phyloP scores from a whole-genome alignment of 768 basidiomycete genomes.

The Hericium coralloides region DNA sequence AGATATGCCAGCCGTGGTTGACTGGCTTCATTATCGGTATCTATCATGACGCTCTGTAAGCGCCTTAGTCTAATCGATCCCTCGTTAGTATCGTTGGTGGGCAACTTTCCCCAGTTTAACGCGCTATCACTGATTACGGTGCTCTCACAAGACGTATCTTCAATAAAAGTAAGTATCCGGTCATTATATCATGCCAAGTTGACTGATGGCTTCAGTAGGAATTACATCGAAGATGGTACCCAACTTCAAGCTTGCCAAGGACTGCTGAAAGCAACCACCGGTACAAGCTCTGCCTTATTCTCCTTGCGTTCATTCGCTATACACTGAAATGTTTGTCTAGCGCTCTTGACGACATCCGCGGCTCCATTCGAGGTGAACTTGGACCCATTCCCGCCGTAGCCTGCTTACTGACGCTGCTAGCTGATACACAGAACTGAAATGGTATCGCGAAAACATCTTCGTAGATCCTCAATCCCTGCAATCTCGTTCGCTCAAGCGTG shows the following conservation, averaged over 20 bases:
- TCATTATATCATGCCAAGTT: neutral
- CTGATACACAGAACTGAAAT: constrained; percentile 51
- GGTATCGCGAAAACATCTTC: constrained; percentile 75
- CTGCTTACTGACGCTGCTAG: neutral
- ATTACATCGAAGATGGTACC: constrained; percentile 67
- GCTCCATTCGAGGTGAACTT: constrained; percentile 59
- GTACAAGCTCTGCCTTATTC: constrained; percentile 27
- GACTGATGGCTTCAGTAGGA: constrained; percentile 38
- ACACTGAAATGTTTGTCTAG: constrained; percentile 28
- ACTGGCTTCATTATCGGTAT: constrained; percentile 79
- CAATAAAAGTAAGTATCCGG: constrained; percentile 49
- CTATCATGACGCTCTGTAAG: neutral
- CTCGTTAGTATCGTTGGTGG: constrained; percentile 56
- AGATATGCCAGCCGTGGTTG: constrained; percentile 73
- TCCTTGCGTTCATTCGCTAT: neutral
- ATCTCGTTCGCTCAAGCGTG: neutral
- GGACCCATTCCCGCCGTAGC: neutral
- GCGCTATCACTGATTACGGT: no score
- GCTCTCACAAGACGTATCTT: constrained; percentile 52
- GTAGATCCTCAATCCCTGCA: constrained; percentile 21
- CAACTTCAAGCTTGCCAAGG: constrained; percentile 19
- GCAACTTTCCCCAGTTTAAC: neutral
- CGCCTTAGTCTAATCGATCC: neutral
- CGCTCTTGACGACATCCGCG: constrained; percentile 74
- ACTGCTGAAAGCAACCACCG: constrained; percentile 42